These are phyloP conservation scores for Colletotrichum tropicicola DNA, from an alignment of 2,329 filamentous ascomycete genomes.

Conservation along the genomic window DNA sequence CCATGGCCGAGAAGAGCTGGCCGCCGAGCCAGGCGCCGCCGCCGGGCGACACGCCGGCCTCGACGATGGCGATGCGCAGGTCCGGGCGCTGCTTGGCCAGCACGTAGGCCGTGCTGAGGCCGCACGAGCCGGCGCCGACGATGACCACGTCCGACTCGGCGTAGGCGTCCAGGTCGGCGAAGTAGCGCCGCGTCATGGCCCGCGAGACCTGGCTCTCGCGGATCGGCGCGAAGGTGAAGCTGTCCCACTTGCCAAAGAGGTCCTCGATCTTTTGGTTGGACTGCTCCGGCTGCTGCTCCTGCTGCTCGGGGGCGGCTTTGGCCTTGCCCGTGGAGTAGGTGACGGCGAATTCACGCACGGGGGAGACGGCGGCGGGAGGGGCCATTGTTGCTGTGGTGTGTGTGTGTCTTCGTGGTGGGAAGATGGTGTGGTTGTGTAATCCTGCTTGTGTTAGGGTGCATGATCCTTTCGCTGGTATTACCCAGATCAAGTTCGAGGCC, in stretches of 20 bases:
- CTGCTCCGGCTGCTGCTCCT: not conserved
- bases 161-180: constrained; percentile 86
- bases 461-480: constrained; percentile 99
- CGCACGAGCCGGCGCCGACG: constrained; percentile 88
- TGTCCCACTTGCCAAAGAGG: constrained; percentile 76
- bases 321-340: constrained; percentile 32
- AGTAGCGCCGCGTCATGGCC: constrained; percentile 94
- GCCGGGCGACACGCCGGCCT: constrained; percentile 86
- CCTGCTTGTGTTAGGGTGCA: constrained; percentile 58
- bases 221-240: constrained; percentile 85
- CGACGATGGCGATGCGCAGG: constrained; percentile 90
- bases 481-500: constrained; percentile 95
- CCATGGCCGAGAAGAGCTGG: constrained; percentile 94
- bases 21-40: constrained; percentile 94
- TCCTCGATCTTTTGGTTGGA: constrained; percentile 63
- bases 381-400: constrained; percentile 69
- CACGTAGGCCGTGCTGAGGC: constrained; percentile 84
- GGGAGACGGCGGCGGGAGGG: constrained; percentile 76
- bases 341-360: constrained; percentile 54
- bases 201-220: constrained; percentile 92
- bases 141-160: constrained; percentile 96
- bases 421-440: not conserved
- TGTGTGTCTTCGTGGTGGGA: constrained; percentile 39
- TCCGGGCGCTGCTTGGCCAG: constrained; percentile 86
- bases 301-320: constrained; percentile 58